These are phyloP conservation scores for Auricularia sp. DNA, from an alignment of 768 basidiomycete genomes.

Conservation along the genomic window DNA sequence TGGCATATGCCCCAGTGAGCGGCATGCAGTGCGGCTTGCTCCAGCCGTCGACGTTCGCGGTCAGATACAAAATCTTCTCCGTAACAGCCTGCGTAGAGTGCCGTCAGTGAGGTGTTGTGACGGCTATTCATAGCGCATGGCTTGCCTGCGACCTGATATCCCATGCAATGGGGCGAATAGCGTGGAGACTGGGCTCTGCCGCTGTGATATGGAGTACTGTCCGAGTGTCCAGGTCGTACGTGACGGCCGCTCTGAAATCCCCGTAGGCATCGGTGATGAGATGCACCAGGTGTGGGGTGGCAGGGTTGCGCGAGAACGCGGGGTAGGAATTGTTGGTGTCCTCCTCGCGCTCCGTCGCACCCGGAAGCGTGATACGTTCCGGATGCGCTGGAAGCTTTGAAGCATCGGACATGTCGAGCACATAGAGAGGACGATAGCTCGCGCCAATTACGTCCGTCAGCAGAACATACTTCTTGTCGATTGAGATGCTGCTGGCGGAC, in stretches of 20 bases:
- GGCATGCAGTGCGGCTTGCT: constrained; percentile 21
- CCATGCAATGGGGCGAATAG: constrained; percentile 29
- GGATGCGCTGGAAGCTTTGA: constrained; percentile 13
- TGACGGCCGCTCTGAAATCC: constrained; percentile 28
- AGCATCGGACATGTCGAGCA: constrained; percentile 25
- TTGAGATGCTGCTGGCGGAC: constrained; percentile 24
- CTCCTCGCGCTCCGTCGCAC: constrained; percentile 22
- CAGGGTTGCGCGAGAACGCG: constrained; percentile 25
- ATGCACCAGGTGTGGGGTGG: constrained; percentile 23
- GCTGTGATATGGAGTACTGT: constrained; percentile 29
- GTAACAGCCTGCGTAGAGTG: constrained; percentile 8
- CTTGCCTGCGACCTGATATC: constrained; percentile 15
- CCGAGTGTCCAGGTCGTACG: constrained; percentile 23
- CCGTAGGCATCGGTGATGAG: constrained; percentile 29
- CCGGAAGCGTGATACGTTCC: constrained; percentile 26
- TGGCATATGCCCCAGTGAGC: constrained; percentile 20
- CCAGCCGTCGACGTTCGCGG: constrained; percentile 33
- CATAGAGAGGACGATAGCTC: constrained; percentile 21
- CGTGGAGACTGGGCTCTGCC: constrained; percentile 21
- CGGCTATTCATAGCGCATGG: no score
- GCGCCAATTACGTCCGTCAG: constrained; percentile 22
- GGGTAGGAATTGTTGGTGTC: constrained; percentile 14
- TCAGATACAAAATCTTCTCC: constrained; percentile 22
- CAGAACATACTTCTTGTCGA: constrained; percentile 30
- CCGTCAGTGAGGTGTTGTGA: no score